Evolutionary conservation across 495 filamentous ascomycete genomes (phyloP).

Genomic region (Aspergillus sparsus): DNA sequence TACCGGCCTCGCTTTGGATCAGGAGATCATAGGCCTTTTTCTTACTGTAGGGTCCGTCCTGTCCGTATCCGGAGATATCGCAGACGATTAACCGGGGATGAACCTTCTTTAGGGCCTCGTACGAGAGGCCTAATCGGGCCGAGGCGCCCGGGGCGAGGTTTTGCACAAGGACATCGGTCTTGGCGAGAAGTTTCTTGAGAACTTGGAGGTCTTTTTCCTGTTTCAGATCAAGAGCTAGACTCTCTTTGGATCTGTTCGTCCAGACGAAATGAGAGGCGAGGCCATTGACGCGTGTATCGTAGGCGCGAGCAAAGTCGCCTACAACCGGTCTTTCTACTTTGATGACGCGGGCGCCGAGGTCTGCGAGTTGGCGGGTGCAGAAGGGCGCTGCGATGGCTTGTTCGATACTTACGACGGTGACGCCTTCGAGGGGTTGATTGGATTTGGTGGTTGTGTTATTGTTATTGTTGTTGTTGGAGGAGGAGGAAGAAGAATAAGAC

Average conservation of each 20-base stretch:
- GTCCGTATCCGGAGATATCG: conserved; percentile 54
- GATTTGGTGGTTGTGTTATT: not conserved
- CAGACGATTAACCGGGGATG: conserved; percentile 53
- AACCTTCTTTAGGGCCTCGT: conserved; percentile 39
- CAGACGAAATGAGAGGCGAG: conserved; percentile 54
- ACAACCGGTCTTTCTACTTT: conserved; percentile 52
- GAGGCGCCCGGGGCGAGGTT: conserved; percentile 53
- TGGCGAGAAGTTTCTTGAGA: conserved; percentile 45
- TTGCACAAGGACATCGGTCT: conserved; percentile 54
- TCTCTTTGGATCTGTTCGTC: conserved; percentile 56
- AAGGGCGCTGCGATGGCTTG: conserved; percentile 56
- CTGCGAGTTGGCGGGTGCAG: conserved; percentile 54
- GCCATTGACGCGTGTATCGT: conserved; percentile 50
- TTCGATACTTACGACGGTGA: conserved; percentile 54
- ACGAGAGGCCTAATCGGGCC: conserved; percentile 48
- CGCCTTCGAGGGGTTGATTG: conserved; percentile 41
- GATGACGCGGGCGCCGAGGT: conserved; percentile 54
- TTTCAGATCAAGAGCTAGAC: conserved; percentile 51
- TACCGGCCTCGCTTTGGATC: conserved; percentile 55
- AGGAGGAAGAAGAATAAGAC: conserved; percentile 4
- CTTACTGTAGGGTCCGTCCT: conserved; percentile 50
- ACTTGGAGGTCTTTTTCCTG: conserved; percentile 39
- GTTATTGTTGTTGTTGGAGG: not conserved
- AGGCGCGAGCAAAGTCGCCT: conserved; percentile 53
- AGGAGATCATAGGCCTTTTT: conserved; percentile 60